Evolutionary conservation across 2,329 filamentous ascomycete species (phyloP), one percentile per base, ranked within the genome.

Genomic region (Zopfia rhizophila): DNA sequence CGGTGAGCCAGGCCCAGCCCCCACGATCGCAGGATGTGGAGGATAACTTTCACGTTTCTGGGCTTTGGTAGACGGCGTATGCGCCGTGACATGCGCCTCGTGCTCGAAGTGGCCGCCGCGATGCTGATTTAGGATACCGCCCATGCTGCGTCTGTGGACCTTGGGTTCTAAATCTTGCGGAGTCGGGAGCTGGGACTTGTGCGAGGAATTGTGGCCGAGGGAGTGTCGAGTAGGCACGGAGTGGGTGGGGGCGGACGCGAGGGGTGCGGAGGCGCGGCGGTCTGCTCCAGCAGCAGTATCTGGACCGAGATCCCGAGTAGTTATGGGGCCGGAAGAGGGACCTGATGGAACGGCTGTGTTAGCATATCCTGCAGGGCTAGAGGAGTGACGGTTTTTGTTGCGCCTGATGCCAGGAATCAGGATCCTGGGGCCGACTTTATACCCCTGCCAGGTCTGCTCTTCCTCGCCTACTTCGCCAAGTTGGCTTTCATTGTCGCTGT

Each of bases 21-120:
- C 68, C 21, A 70, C 68, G 25, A 70, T 68, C 7, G 68, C 68
- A 4, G 68, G 68, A 36, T 70, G 68, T 8, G 68, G 66, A 10
- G 66, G 68, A 33, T 69, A 70, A 8, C 55, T 60, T 21, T 68
- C 61, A 10, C 68, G 57, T 43, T 68, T 70, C 2, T 38, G 39
- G 8, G 42, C 17, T 54, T 53, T 7, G 54, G 30, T 22, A 18
- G 19, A n/a, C 3, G 52, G 48, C 4, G 60, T 60, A 32, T 65
- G 63, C n/a, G 64, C 44, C 7, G 57, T 27, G 3, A 64, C 52
- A 18, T 69, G 66, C 2, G 65, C 66, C 7, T 69, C 63, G 17
- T 59, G 59, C 48, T 69, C 65, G 30, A 64, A 69, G 1, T 49
- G 48, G 7, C 58, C 50, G 24, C 55, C 58, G 22, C 56, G 49